Evolutionary conservation across 2,329 filamentous ascomycete species (phyloP), one percentile per base, ranked within the genome.

Genomic region (Coniochaeta sp.): DNA sequence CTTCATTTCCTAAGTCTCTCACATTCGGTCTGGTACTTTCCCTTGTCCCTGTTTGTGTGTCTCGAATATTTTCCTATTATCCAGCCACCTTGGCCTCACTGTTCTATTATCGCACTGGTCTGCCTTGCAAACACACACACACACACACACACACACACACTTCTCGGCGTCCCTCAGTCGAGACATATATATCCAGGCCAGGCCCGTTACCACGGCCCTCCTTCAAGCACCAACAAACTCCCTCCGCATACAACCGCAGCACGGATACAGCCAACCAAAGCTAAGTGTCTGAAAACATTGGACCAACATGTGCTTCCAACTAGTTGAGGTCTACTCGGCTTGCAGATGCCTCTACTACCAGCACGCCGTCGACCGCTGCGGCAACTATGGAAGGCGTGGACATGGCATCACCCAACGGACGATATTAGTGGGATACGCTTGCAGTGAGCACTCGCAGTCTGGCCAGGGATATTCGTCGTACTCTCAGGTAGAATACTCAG

Each of bases 311-410:
- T 96, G 92, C 71, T 93, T 91, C 70, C 90, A 93, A 76, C 77
- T 96, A 63, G 80, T 93, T 68, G 92, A 96, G 74, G 82, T 90
- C 61, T 96, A 92, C 79, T 87, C 91, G 59, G 90, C 89, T 60
- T 96, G 92, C 81, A 84, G 87, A 64, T 96, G 92, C 76, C 81
- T 93, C 67, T 96, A 96, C 80, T 91, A 93, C 79, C 83, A 88
- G 70, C 93, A 96, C 73, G 87, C 90, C 55, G 82, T 96, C 67
- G 92, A 96, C 70, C 89, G 89, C 62, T 96, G 92, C 72, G 80
- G 86, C 56, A 80, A 85, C 38, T 91, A 91, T 71, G 89, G 89
- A 62, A 86, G 89, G 62, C 83, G 85, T 57, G 88, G 88, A 55
- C 92, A 96, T 70, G 68, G 69, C 54, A 78, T 93, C 60, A 85